Base-by-base conservation (phyloP, 371 early-diverging fungal species). In the Dichotomocladium elegans region DNA sequence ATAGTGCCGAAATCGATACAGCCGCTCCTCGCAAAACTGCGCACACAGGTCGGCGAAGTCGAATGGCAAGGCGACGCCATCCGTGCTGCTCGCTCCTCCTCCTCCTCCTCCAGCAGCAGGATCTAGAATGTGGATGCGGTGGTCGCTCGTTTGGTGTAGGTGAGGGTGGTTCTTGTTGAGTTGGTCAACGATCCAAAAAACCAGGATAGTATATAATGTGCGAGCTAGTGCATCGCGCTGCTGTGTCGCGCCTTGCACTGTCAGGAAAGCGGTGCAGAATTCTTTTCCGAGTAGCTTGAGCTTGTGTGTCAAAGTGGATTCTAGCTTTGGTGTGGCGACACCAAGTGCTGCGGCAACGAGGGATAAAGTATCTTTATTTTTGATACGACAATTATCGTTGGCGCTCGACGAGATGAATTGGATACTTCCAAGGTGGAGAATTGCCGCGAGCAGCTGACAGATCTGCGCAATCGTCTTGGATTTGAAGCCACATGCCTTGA, bases 11-110 rank as follows among this genome's bases (percentile, higher is more conserved):
- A 63, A 91, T 41, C 82, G 78, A 34, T 80, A 82, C n/a, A 93
- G 66, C n/a, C 87, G 76, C 66, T 94, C 95, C 46, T 86, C 86
- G 14, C 88, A 82, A 66, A 89, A 96, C 68, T 96, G 95, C 56
- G 82, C 75, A 33, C 91, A 80, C 44, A 95, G 74, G 37, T 93
- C 88, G 54, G 90, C 84, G 61, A 93, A 85, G 1, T 76, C 80
- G 11, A 49, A 35, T 34, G 45, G 52, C 55, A 21, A 46, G 22
- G 19, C 53, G 28, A 10, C 7, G 27, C 31, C 41, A 14, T 21
- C 28, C 63, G 76, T 83, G 51, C 49, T 67, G 37, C 60, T 54
- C 33, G 62, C 79, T n/a, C n/a, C n/a, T n/a, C n/a, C n/a, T n/a
- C n/a, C n/a, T n/a, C n/a, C n/a, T n/a, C n/a, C n/a, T 47, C 45